phyloP scores from a whole-genome alignment of 805 yeast genomes.

The Ogataea corticis region DNA sequence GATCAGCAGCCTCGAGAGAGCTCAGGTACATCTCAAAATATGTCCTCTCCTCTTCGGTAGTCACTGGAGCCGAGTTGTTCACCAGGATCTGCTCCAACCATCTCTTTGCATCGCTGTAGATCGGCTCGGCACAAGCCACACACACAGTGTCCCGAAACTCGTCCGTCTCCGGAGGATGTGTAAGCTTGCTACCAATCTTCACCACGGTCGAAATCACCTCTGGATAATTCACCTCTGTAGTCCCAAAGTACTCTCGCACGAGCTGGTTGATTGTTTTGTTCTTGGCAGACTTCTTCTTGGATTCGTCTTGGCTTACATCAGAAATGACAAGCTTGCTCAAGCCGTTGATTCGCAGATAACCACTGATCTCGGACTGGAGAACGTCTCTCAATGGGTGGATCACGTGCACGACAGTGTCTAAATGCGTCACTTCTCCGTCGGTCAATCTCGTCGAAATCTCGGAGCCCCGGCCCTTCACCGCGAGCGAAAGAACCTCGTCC shows the following conservation, averaged over 20 bases:
- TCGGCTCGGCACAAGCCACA: conserved; percentile 53
- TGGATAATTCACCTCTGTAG: conserved; percentile 76
- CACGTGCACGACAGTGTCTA: conserved; percentile 40
- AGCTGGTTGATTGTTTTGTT: conserved; percentile 82
- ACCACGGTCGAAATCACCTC: conserved; percentile 92
- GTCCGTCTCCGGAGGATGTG: conserved; percentile 39
- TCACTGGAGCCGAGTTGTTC: conserved; percentile 50
- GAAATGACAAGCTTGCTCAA: conserved; percentile 37
- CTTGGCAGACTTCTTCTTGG: conserved; percentile 49
- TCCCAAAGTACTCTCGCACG: conserved; percentile 67
- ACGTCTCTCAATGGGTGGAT: conserved; percentile 78
- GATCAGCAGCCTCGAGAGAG: not conserved
- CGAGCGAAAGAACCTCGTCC: conserved; percentile 71
- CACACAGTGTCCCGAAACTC: conserved; percentile 39
- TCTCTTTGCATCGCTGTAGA: conserved; percentile 56
- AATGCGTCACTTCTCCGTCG: conserved; percentile 39
- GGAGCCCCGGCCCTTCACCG: conserved; percentile 86
- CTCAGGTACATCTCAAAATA: conserved; percentile 29
- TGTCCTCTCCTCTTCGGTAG: conserved; percentile 40
- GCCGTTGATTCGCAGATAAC: conserved; percentile 47
- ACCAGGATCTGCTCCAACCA: conserved; percentile 77
- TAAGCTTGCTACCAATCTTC: conserved; percentile 79
- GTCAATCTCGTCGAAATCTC: conserved; percentile 54
- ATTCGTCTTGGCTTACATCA: conserved; percentile 21
- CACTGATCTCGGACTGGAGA: conserved; percentile 63